Conservation (phyloP, 495 filamentous ascomycete genomes). For the Hypoxylon fuscum region DNA sequence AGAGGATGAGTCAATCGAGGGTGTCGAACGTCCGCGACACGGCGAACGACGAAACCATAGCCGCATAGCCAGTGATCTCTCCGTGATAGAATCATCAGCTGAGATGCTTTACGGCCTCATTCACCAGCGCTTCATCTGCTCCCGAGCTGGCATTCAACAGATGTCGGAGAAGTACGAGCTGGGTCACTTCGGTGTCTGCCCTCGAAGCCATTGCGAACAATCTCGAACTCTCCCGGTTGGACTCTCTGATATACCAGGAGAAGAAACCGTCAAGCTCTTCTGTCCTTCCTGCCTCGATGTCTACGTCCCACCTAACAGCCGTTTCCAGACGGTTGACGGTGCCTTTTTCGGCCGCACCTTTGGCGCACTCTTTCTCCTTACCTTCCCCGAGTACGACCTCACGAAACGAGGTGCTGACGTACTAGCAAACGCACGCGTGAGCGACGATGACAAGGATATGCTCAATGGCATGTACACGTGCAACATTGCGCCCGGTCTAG, state of each 20-base stretch:
- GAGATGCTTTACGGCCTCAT: constrained; percentile 98
- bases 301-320: constrained; percentile 95
- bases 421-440: constrained; percentile 47
- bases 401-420: constrained; percentile 60
- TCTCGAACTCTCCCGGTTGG: constrained; percentile 92
- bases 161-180: constrained; percentile 99
- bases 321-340: constrained; percentile 97
- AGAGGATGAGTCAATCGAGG: constrained; percentile 78
- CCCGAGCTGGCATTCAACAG: constrained; percentile 94
- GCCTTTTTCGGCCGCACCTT: constrained; percentile 99
- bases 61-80: constrained; percentile 88
- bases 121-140: constrained; percentile 98
- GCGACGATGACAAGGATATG: constrained; percentile 56
- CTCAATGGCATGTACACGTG: constrained; percentile 85
- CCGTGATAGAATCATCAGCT: constrained; percentile 93
- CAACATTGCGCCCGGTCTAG: constrained; percentile 90
- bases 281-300: constrained; percentile 96
- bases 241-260: constrained; percentile 89
- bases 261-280: constrained; percentile 98
- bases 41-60: constrained; percentile 79
- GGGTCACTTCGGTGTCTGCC: constrained; percentile 93
- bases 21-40: constrained; percentile 67
- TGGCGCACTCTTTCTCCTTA: constrained; percentile 92
- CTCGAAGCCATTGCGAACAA: constrained; percentile 85
- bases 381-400: constrained; percentile 93